phyloP scores from a whole-genome alignment of 805 yeast genomes.

The Yamadazyma phyllophila region DNA sequence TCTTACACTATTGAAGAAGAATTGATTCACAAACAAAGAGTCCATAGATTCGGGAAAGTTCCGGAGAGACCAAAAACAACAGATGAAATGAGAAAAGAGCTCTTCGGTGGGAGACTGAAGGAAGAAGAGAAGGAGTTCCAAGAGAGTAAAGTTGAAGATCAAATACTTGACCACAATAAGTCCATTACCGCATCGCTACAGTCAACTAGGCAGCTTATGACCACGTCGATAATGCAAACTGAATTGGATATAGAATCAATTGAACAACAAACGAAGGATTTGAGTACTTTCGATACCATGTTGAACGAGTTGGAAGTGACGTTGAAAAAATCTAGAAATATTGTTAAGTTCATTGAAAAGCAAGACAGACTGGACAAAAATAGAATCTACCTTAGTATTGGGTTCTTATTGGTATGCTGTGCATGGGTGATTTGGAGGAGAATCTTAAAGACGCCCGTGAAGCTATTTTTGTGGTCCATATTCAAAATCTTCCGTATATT shows the following conservation, averaged over 20 bases:
- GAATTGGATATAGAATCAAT: conserved; percentile 50
- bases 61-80: conserved; percentile 10
- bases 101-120: conserved; percentile 22
- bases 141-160: conserved; percentile 34
- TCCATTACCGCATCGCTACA: conserved; percentile 47
- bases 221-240: conserved; percentile 49
- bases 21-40: conserved; percentile 29
- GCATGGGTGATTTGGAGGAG: conserved; percentile 52
- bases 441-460: conserved; percentile 44
- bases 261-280: conserved; percentile 44
- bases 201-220: conserved; percentile 46
- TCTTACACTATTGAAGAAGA: conserved; percentile 26
- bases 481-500: conserved; percentile 33
- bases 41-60: conserved; percentile 22
- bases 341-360: conserved; percentile 51
- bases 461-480: conserved; percentile 45
- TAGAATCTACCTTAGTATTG: conserved; percentile 47
- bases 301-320: conserved; percentile 40
- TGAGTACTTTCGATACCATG: conserved; percentile 39
- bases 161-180: conserved; percentile 45
- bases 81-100: conserved; percentile 15
- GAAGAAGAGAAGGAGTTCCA: conserved; percentile 11
- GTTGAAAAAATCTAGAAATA: conserved; percentile 40
- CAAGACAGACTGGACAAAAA: conserved; percentile 49
- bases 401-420: conserved; percentile 45